Conservation (phyloP, 2,329 filamentous ascomycete species). For the Nectriaceae sp. region DNA sequence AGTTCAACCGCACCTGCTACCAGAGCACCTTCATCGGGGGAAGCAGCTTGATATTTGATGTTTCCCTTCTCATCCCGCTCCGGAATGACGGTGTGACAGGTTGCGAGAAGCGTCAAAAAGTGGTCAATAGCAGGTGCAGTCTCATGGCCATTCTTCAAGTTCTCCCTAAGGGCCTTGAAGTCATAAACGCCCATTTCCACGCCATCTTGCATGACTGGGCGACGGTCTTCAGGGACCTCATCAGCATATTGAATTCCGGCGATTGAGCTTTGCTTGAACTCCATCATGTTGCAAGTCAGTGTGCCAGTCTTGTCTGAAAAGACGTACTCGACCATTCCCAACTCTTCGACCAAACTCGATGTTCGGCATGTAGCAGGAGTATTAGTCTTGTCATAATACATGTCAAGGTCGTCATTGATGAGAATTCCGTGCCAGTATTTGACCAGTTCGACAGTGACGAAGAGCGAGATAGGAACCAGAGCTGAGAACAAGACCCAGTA, state of each 20-base stretch:
- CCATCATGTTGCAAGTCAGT: conserved; percentile 98
- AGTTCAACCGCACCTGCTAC: conserved; percentile 86
- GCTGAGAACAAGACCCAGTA: conserved; percentile 99
- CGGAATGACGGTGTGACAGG: conserved; percentile 96
- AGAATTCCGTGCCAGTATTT: conserved; percentile 98
- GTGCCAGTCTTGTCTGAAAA: conserved; percentile 99
- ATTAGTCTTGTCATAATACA: conserved; percentile 94
- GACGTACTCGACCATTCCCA: conserved; percentile 98
- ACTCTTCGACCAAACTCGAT: conserved; percentile 92
- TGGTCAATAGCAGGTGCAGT: conserved; percentile 64
- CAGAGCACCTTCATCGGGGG: conserved; percentile 94
- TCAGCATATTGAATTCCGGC: conserved; percentile 92
- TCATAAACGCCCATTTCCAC: conserved; percentile 80
- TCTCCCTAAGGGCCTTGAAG: conserved; percentile 73
- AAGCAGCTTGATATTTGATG: conserved; percentile 98
- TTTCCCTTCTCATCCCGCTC: conserved; percentile 77
- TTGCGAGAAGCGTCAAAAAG: conserved; percentile 83
- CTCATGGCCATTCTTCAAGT: conserved; percentile 59
- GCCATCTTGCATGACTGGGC: conserved; percentile 76
- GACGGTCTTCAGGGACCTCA: conserved; percentile 86
- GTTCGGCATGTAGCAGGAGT: conserved; percentile 95
- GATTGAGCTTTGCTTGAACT: conserved; percentile 87
- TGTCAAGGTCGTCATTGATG: conserved; percentile 96
- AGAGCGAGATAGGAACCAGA: conserved; percentile 93
- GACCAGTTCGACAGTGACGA: conserved; percentile 95